Conservation (phyloP, 192 early-diverging fungal genomes). For the Coemansia aciculifera region DNA sequence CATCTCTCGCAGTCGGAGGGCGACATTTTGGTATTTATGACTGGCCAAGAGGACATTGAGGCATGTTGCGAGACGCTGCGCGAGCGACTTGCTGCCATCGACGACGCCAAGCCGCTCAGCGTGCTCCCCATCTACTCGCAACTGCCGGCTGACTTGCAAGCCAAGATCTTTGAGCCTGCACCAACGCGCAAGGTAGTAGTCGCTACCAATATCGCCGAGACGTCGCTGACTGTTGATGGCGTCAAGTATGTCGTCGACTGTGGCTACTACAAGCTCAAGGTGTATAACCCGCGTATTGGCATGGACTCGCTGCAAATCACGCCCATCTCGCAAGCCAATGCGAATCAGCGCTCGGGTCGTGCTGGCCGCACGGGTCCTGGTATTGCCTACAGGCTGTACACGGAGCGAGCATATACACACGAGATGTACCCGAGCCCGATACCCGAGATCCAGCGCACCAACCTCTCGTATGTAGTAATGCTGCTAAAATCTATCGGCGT, state of each 20-base stretch:
- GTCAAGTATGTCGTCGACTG: slow-evolving; percentile 95
- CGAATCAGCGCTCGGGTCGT: slow-evolving; percentile 93
- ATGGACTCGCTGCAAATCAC: slow-evolving; percentile 96
- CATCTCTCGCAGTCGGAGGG: slow-evolving; percentile 92
- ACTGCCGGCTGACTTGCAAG: slow-evolving; percentile 92
- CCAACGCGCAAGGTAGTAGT: slow-evolving; percentile 88
- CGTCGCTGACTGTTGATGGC: slow-evolving; percentile 97
- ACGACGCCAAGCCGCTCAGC: slow-evolving; percentile 66
- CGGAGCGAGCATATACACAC: slow-evolving; percentile 85
- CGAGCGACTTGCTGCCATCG: slow-evolving; percentile 68
- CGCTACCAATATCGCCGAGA: slow-evolving; percentile 99
- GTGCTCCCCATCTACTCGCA: slow-evolving; percentile 94
- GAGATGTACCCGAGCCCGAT: slow-evolving; percentile 95
- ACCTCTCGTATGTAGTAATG: slow-evolving; percentile 88
- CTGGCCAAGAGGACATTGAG: slow-evolving; percentile 99
- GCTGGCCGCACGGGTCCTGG: slow-evolving; percentile 96
- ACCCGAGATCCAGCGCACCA: slow-evolving; percentile 97
- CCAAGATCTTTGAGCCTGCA: slow-evolving; percentile 92
- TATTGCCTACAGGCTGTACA: slow-evolving; percentile 94
- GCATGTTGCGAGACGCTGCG: slow-evolving; percentile 69
- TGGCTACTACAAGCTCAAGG: slow-evolving; percentile 96
- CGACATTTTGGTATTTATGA: slow-evolving; percentile 93
- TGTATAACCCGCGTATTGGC: slow-evolving; percentile 93
- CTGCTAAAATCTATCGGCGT: slow-evolving; percentile 96
- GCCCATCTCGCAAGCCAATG: slow-evolving; percentile 93